phyloP scores from a whole-genome alignment of 2,329 filamentous ascomycete species.

The Aspergillus calidoustus region DNA sequence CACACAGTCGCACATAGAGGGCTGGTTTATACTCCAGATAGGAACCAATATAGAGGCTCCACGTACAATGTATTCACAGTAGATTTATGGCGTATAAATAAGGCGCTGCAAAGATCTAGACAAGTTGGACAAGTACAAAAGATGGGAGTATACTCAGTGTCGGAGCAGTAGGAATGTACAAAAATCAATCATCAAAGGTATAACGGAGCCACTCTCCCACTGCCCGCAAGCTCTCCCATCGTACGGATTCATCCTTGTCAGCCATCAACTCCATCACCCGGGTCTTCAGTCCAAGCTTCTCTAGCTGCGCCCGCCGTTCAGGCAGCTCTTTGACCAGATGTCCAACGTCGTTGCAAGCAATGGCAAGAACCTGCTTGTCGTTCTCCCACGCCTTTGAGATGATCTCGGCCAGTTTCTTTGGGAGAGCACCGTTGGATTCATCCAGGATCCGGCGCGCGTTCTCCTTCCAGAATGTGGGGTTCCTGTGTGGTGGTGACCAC shows the following conservation, averaged over 20 bases:
- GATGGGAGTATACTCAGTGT: constrained; percentile 12
- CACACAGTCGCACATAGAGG: too few relatives aligned
- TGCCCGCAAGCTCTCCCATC: constrained; percentile 90
- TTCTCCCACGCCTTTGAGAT: constrained; percentile 82
- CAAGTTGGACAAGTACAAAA: constrained; percentile 7
- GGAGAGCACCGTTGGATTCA: constrained; percentile 76
- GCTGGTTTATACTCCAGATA: too few relatives aligned
- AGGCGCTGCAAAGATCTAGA: constrained; percentile 18
- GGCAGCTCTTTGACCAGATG: constrained; percentile 86
- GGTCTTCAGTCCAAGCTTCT: constrained; percentile 82
- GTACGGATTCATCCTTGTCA: constrained; percentile 82
- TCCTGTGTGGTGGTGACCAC: constrained; percentile 91
- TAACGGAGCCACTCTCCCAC: constrained; percentile 79
- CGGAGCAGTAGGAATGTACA: constrained; percentile 18
- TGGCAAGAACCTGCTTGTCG: constrained; percentile 83
- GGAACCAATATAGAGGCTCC: not conserved
- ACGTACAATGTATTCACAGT: constrained; percentile 11
- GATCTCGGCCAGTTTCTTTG: constrained; percentile 83
- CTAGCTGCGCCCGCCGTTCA: constrained; percentile 77
- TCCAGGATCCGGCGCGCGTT: constrained; percentile 88
- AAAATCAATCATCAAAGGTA: constrained; percentile 59
- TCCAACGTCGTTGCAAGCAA: constrained; percentile 93
- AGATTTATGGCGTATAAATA: constrained; percentile 7
- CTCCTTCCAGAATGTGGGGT: constrained; percentile 85
- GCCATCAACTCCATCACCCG: constrained; percentile 94